Base-by-base conservation (phyloP, 2,329 filamentous ascomycete genomes). In the Fusarium protoensiforme region DNA sequence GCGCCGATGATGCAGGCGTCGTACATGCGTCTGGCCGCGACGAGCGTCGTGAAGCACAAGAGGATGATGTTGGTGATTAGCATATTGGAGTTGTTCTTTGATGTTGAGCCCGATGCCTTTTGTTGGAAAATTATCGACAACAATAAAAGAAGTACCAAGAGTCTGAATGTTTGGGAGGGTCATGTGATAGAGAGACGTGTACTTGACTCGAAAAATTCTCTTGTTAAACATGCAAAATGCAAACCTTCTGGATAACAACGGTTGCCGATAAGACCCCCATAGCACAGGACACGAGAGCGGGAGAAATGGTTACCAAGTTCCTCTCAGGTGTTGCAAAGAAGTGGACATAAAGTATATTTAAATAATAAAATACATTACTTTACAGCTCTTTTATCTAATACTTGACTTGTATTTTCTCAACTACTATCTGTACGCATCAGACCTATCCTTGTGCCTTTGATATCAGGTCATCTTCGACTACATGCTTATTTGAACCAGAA, bases 1-100 rank as follows among this genome's bases (percentile, higher is more conserved):
- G 31, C 43, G 9, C 63, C 63, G 27, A 65, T 31, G 41, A 65
- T 33, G 33, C 53, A 22, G 22, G 29, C 56, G 35, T 65, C 56
- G 33, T 24, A 58, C 29, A 36, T n/a, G 51, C 11, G 11, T 1
- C 5, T 13, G 39, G 18, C n/a, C 6, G 10, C 5, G 18, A 22
- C 39, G 39, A 41, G 10, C 7, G 8, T 11, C n/a, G n/a, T 2
- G n/a, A n/a, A 22, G 39, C 6, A 22, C 18, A 41, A 2, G 35
- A 36, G 35, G 35, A 36, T 5, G 35, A 36, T 7, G 5, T 16
- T 36, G 3, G 35, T 36, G 13, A 36, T 36, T 18, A 36, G 14
- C 35, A 36, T 36, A 11, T 16, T 36, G 35, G 14, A 13, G 3
- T n/a, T 41, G 38, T 14, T 41, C n/a, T 41, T 41, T 22, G 10